These are phyloP conservation scores for Lipomyces yarrowii DNA, from an alignment of 1,139 yeast species.

Conservation along the genomic window DNA sequence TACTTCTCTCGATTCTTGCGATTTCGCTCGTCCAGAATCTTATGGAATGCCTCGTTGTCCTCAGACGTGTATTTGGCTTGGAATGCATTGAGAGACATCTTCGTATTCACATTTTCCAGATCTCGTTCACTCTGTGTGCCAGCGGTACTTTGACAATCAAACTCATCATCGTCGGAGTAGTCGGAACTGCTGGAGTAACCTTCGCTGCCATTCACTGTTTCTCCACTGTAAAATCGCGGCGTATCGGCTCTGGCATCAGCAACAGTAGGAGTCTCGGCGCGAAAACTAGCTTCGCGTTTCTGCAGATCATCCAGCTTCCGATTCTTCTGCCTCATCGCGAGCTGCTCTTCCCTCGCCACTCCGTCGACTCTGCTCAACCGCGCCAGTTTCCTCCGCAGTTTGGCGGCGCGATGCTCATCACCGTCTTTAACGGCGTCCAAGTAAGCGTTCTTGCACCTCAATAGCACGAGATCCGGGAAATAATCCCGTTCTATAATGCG, in stretches of 20 bases:
- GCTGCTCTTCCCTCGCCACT: constrained; percentile 10
- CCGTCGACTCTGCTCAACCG: constrained; percentile 16
- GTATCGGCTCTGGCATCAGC: constrained; percentile 15
- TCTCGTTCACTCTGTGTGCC: background rate
- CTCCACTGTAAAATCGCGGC: constrained; percentile 10
- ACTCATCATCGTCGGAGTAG: constrained; percentile 1
- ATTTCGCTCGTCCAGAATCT: constrained; percentile 36
- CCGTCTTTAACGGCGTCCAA: constrained; percentile 22
- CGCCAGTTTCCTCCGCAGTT: constrained; percentile 10
- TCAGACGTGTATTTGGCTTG: constrained; percentile 42
- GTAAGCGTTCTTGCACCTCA: constrained; percentile 20
- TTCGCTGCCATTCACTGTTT: constrained; percentile 4
- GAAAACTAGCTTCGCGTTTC: background rate
- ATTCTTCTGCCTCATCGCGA: constrained; percentile 1
- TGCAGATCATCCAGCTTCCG: background rate
- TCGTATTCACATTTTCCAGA: constrained; percentile 5
- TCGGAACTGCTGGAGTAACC: background rate
- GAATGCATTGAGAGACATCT: constrained; percentile 33
- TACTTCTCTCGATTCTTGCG: constrained; percentile 32
- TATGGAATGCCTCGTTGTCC: constrained; percentile 41
- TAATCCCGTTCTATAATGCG: constrained; percentile 40
- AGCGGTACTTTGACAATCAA: background rate
- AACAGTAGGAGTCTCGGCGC: constrained; percentile 18
- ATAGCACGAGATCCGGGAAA: constrained; percentile 36
- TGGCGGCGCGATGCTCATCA: constrained; percentile 5